These are phyloP conservation scores for Fraxinus americana DNA, from an alignment of 257 asterid species.

Conservation along the genomic window DNA sequence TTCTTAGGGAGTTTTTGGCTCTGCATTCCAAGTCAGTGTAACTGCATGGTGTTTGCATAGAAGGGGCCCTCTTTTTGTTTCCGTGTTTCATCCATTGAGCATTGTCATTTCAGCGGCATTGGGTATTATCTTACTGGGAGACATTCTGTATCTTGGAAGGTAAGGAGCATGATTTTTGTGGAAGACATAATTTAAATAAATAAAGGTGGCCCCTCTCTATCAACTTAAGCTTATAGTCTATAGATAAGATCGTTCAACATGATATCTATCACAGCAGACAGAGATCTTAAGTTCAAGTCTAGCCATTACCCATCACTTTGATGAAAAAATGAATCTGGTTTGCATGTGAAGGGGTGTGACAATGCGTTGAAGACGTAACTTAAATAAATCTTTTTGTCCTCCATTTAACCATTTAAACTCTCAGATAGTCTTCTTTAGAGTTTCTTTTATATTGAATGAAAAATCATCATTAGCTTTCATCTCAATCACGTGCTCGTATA, in stretches of 20 bases:
- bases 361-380: background rate
- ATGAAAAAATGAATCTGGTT: background rate
- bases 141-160: constrained; percentile 79
- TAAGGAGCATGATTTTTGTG: constrained; percentile 24
- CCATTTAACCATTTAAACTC: background rate
- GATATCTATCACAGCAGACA: background rate
- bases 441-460: too few relatives aligned
- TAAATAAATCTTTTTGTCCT: background rate
- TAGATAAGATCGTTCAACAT: background rate
- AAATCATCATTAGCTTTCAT: background rate
- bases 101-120: constrained; percentile 65
- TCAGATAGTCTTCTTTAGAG: background rate
- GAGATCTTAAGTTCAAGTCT: background rate
- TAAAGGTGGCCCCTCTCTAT: too few relatives aligned
- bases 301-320: background rate
- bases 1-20: constrained; percentile 71
- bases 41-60: constrained; percentile 67
- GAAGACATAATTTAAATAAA: background rate
- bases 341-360: too few relatives aligned
- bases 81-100: constrained; percentile 81
- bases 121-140: constrained; percentile 64
- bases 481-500: background rate
- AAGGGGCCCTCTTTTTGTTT: constrained; percentile 86
- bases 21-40: constrained; percentile 85
- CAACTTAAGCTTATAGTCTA: background rate